Base-by-base conservation (phyloP, 805 yeast genomes). In the Ogataea polymorpha region DNA sequence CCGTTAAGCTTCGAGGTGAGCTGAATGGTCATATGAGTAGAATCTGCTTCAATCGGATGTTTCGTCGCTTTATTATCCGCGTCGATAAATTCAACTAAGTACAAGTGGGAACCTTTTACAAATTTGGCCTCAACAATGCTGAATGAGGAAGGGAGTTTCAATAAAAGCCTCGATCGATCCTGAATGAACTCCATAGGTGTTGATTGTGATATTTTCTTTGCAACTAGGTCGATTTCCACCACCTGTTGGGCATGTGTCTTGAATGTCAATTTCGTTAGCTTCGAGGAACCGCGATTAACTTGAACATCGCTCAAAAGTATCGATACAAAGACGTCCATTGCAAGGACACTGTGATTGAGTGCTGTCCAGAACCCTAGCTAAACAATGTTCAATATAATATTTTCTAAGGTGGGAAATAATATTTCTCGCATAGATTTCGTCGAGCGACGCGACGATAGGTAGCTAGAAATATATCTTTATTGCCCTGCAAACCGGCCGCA, bases 111-210 rank as follows among this genome's bases (percentile, higher is more conserved):
- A 2, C 36, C 23, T 11, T 13, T 30, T 12, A 9, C 4, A 16
- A 21, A 33, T 3, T 24, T 15, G 8, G 37, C 21, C 12, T 39
- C 28, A 5, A 46, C 38, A 5, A 9, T 16, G 13, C 23, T 16
- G 28, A 26, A 32, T 3, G 9, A 16, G 14, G 31, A 12, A 8
- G 50, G 48, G 14, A 49, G 26, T 14, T 44, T 49, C 24, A 49
- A 15, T 8, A 46, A 31, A 40, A 45, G 14, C 6, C 34, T 30
- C 5, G 24, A 26, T 2, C 26, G 40, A 26, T 45, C 37, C 32
- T 49, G 50, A 26, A 49, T 43, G 25, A 49, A 31, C 32, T 46
- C 43, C 29, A 43, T 25, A 3, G 46, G 44, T 13, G 15, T 14
- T 12, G 10, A 6, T 23, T 35, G 39, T 10, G 29, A 13, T 18